Evolutionary conservation across 31 red algal genomes (phyloP).

Genomic region (Porphyra umbilicalis): DNA sequence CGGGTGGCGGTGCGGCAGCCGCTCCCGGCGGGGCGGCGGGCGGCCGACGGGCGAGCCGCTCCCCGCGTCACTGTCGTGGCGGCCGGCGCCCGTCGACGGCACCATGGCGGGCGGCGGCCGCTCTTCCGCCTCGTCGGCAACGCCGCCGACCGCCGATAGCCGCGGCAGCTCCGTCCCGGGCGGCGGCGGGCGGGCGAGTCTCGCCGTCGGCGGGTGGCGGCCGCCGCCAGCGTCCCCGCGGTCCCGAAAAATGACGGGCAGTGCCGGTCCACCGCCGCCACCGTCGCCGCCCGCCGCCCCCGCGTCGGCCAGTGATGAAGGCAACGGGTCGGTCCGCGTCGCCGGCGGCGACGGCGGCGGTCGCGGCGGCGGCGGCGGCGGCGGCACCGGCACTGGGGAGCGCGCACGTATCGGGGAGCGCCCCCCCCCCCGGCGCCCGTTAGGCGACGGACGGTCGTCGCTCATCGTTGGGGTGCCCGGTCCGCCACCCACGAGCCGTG

Average conservation of each 20-base stretch:
- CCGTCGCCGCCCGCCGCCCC: too few relatives aligned
- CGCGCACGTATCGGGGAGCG: too few relatives aligned
- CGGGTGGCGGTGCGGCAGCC: too few relatives aligned
- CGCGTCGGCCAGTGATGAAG: neutral
- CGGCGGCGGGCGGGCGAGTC: neutral
- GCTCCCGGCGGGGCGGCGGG: too few relatives aligned
- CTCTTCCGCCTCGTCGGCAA: neutral
- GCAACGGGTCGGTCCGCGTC: too few relatives aligned
- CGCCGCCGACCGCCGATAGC: neutral
- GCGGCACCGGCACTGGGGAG: neutral
- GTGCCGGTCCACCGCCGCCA: too few relatives aligned
- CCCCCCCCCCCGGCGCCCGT: too few relatives aligned
- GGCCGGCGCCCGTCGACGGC: too few relatives aligned
- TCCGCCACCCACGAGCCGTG: neutral
- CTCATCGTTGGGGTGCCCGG: neutral
- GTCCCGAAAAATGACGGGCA: neutral
- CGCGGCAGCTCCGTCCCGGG: neutral
- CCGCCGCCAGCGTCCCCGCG: neutral
- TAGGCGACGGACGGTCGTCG: too few relatives aligned
- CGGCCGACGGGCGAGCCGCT: too few relatives aligned
- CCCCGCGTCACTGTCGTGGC: too few relatives aligned
- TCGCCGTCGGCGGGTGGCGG: neutral
- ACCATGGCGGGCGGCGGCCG: too few relatives aligned
- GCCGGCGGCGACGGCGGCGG: neutral
- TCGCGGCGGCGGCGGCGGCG: neutral